phyloP scores from a whole-genome alignment of 176 grass and related monocot genomes.

The Canna indica region DNA sequence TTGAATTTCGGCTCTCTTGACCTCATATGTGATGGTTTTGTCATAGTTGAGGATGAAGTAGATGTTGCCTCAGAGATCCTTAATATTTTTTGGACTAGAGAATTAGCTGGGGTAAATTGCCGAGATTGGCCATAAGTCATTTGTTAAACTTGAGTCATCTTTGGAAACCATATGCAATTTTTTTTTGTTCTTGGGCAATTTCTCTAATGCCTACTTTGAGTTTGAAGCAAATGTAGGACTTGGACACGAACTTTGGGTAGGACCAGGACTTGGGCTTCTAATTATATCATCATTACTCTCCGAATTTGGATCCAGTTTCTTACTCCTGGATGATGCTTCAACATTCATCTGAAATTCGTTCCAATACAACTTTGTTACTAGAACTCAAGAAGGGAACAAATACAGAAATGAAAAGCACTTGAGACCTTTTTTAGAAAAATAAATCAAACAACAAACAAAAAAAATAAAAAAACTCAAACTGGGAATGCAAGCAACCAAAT shows the following conservation, averaged over 20 bases:
- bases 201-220: background rate
- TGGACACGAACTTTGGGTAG: background rate
- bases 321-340: background rate
- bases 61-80: background rate
- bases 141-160: background rate
- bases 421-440: background rate
- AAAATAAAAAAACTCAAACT: too few relatives aligned
- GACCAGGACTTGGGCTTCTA: background rate
- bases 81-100: background rate
- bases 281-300: background rate
- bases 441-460: too few relatives aligned
- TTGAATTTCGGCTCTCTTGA: background rate
- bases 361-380: background rate
- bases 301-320: background rate
- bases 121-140: background rate
- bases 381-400: background rate
- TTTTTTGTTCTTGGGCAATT: background rate
- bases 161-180: background rate
- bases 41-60: background rate
- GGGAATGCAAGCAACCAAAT: too few relatives aligned
- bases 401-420: background rate
- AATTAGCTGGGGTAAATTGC: background rate
- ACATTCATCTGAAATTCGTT: conserved; percentile 1
- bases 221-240: background rate
- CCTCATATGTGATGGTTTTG: background rate